Percentiles rank a stretch among this genome's conserved stretches.
phyloP scores from a whole-genome alignment of 371 early-diverging fungal genomes.

The Zancudomyces culisetae region DNA sequence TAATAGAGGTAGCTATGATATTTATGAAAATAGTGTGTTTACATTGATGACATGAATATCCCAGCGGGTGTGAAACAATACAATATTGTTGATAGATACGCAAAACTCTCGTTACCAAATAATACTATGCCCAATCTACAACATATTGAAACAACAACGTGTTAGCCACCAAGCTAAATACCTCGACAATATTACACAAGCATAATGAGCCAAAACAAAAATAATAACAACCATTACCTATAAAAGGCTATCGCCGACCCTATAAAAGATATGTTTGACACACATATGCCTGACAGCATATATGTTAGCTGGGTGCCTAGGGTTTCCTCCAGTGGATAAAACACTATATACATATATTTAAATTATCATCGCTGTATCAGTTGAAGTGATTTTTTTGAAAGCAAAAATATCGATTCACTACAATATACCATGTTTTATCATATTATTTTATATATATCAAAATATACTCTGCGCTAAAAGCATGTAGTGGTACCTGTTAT shows the following conservation, averaged over 20 bases:
- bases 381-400: not conserved
- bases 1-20: slow-evolving; percentile 3
- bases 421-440: too few species aligned
- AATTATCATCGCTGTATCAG: too few species aligned
- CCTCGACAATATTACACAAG: not conserved
- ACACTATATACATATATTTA: slow-evolving; percentile 30
- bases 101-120: slow-evolving; percentile 32
- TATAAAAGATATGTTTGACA: slow-evolving; percentile 59
- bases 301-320: slow-evolving; percentile 27
- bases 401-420: too few species aligned
- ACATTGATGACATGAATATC: slow-evolving; percentile 75
- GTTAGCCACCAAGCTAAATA: not conserved
- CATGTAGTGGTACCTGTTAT: not conserved
- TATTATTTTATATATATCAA: too few species aligned
- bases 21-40: not conserved
- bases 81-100: slow-evolving; percentile 43
- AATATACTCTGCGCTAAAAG: too few species aligned
- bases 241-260: slow-evolving; percentile 52
- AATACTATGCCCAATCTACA: slow-evolving; percentile 22
- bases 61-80: slow-evolving; percentile 59
- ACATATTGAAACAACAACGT: not conserved
- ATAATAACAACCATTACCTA: slow-evolving; percentile 5
- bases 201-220: not conserved
- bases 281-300: slow-evolving; percentile 40
- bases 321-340: slow-evolving; percentile 23